phyloP scores from a whole-genome alignment of 176 grass and related monocot genomes.

The Juncus inflexus region DNA sequence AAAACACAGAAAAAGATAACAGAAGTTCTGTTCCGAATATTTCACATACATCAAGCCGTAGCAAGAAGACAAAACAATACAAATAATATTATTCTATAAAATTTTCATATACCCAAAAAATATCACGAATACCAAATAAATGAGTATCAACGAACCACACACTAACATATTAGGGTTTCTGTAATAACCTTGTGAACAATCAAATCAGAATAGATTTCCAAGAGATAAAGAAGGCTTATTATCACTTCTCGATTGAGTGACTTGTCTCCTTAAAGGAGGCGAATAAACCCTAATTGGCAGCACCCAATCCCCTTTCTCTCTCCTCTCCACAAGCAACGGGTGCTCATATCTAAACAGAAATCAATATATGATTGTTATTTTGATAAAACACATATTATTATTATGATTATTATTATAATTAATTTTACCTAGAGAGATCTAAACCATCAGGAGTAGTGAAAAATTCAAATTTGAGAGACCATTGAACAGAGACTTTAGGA shows the following conservation, averaged over 20 bases:
- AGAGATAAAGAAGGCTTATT: conserved; percentile 34
- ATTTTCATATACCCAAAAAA: no score
- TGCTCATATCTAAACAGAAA: conserved; percentile 58
- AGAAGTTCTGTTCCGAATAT: no score
- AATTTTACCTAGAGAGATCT: conserved; percentile 61
- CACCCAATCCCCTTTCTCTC: conserved; percentile 94
- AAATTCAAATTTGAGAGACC: conserved; percentile 92
- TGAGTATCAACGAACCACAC: no score
- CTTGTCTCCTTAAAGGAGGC: conserved; percentile 59
- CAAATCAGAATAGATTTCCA: conserved; percentile 61
- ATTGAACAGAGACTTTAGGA: conserved; percentile 77
- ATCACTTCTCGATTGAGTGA: conserved; percentile 60
- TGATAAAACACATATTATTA: background rate
- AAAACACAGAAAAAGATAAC: no score
- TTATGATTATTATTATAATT: background rate
- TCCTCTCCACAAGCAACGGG: conserved; percentile 77
- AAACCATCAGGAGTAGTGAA: conserved; percentile 76
- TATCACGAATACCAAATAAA: no score
- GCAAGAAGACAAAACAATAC: no score
- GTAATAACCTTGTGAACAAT: conserved; percentile 27
- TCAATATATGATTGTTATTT: background rate
- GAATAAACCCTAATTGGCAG: conserved; percentile 81
- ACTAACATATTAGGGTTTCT: no score
- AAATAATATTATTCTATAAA: no score
- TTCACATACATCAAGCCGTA: no score